Evolutionary conservation across 2,329 filamentous ascomycete genomes (phyloP).

Genomic region (Mycosphaerella sp.): DNA sequence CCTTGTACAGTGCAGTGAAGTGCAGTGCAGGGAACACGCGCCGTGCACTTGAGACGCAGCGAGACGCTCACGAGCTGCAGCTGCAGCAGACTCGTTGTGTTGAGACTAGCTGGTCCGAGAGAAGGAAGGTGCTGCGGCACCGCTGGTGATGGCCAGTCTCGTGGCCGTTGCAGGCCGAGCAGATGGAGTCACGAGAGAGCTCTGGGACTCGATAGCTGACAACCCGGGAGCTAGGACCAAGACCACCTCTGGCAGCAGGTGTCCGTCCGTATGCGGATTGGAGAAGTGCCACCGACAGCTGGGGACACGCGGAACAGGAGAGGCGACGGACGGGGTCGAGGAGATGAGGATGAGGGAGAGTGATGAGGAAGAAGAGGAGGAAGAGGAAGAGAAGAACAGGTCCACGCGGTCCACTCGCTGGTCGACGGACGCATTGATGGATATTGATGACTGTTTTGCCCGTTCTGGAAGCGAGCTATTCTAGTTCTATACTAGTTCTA

Average conservation of each 20-base stretch:
- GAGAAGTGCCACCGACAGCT: neutral
- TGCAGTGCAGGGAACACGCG: conserved; percentile 9
- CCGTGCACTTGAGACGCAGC: conserved; percentile 10
- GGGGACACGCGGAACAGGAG: neutral
- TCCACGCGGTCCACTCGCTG: no score
- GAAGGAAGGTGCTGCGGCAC: neutral
- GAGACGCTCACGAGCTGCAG: conserved; percentile 11
- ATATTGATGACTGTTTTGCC: no score
- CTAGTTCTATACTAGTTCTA: no score
- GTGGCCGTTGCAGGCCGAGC: conserved; percentile 9
- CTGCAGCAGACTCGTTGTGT: neutral
- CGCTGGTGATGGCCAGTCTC: conserved; percentile 1
- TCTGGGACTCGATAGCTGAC: conserved; percentile 10
- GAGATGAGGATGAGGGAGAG: neutral
- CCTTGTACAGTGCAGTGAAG: conserved; percentile 12
- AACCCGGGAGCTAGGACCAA: neutral
- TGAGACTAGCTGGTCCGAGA: neutral
- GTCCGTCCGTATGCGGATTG: neutral
- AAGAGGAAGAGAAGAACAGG: neutral
- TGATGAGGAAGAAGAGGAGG: neutral
- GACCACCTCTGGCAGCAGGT: neutral
- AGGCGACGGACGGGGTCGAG: neutral
- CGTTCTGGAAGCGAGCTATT: no score
- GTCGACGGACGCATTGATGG: no score
- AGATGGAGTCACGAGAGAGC: conserved; percentile 13